Percentiles rank a stretch among this genome's conserved stretches.
These are phyloP conservation scores for Mortierella sp. DNA, from an alignment of 371 early-diverging fungal species.

Conservation along the genomic window DNA sequence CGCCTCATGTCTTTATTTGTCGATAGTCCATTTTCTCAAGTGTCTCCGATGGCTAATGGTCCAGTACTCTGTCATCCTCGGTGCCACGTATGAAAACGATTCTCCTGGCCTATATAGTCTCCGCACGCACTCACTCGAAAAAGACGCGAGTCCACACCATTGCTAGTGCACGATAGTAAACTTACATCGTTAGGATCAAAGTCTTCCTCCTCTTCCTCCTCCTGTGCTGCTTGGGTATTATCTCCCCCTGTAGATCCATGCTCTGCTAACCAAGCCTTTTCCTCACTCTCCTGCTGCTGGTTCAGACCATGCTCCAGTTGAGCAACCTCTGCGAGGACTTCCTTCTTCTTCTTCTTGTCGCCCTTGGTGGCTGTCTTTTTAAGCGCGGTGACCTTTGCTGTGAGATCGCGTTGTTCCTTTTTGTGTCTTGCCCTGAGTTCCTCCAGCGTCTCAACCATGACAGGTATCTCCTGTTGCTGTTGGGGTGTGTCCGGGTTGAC, in stretches of 20 bases:
- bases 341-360: conserved; percentile 91
- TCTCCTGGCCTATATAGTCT: not conserved
- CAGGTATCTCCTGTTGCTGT: not conserved
- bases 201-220: conserved; percentile 40
- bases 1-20: no score
- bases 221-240: not conserved
- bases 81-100: not conserved
- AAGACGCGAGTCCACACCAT: not conserved
- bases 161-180: not conserved
- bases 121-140: no score
- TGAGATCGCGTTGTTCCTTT: conserved; percentile 81
- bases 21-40: no score
- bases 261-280: conserved; percentile 55
- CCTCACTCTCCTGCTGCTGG: conserved; percentile 78
- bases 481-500: not conserved
- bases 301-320: conserved; percentile 76
- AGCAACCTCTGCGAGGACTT: conserved; percentile 77
- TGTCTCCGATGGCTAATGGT: no score
- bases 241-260: not conserved
- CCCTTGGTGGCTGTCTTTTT: conserved; percentile 83
- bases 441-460: conserved; percentile 59
- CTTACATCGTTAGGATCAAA: conserved; percentile 51
- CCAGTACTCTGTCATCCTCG: no score
- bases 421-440: conserved; percentile 81
- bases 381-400: conserved; percentile 75